Evolutionary conservation across 1,284 basidiomycete species (phyloP).

Genomic region (Puccinia hordei): DNA sequence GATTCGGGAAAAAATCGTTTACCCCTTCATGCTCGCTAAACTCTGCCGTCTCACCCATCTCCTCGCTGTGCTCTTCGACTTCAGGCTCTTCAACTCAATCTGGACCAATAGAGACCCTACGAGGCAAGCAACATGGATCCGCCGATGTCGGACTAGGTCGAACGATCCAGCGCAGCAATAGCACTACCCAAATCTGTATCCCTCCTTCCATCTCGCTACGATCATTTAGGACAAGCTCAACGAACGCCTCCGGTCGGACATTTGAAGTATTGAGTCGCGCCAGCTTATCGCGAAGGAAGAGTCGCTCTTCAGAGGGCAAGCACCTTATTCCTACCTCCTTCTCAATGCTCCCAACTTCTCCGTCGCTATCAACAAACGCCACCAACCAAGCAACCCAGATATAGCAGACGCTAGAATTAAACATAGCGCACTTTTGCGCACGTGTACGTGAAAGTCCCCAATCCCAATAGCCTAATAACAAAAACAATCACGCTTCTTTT

Average conservation of each 20-base stretch:
- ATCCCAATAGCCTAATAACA: no score
- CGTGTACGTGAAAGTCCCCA: no score
- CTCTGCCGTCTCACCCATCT: background rate
- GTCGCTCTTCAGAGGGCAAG: background rate
- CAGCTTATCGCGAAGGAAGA: background rate
- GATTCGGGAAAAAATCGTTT: background rate
- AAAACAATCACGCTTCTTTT: no score
- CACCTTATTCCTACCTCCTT: background rate
- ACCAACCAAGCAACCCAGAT: background rate
- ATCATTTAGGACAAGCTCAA: background rate
- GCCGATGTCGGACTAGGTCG: background rate
- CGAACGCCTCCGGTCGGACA: background rate
- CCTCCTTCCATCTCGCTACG: background rate
- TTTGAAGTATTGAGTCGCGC: conserved; percentile 7
- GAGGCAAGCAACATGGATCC: background rate
- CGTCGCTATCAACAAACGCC: background rate
- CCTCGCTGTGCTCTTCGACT: background rate
- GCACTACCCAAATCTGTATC: background rate
- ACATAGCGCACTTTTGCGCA: no score
- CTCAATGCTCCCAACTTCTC: background rate
- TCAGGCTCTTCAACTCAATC: background rate
- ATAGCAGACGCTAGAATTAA: no score
- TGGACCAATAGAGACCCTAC: background rate
- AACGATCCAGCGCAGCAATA: background rate
- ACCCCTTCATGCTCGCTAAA: background rate